phyloP scores from a whole-genome alignment of 176 grass and related monocot species.

The Zea luxurians region DNA sequence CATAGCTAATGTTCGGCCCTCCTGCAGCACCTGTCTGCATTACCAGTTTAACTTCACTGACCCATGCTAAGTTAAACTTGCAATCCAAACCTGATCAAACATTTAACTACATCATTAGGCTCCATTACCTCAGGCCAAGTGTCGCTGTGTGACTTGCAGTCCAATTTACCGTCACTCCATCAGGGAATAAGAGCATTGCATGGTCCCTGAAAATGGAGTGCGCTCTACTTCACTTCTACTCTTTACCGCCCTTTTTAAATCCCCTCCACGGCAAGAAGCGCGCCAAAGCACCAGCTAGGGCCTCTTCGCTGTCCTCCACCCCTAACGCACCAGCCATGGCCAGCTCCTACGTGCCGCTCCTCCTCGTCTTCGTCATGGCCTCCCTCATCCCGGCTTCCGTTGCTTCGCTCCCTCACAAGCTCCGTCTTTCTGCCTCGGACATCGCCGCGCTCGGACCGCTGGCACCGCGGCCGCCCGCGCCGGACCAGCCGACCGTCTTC shows the following conservation, averaged over 20 bases:
- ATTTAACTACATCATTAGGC: conserved; percentile 6
- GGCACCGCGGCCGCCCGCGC: not conserved
- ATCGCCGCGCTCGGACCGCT: too few species aligned
- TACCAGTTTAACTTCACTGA: not conserved
- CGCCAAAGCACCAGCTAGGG: conserved; percentile 30
- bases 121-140: not conserved
- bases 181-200: conserved; percentile 17
- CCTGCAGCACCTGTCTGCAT: not conserved
- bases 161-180: conserved; percentile 13
- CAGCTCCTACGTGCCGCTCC: too few species aligned
- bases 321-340: too few species aligned
- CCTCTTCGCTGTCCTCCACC: too few species aligned
- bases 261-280: conserved; percentile 13
- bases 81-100: conserved; percentile 33
- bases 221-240: conserved; percentile 37
- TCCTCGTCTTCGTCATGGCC: too few species aligned
- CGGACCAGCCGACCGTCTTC: conserved; percentile 35
- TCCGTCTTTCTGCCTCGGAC: too few species aligned
- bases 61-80: conserved; percentile 35
- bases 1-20: not conserved
- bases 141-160: conserved; percentile 40
- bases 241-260: conserved; percentile 38
- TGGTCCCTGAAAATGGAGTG: not conserved
- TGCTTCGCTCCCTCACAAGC: too few species aligned
- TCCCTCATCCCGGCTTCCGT: too few species aligned